Evolutionary conservation across 2,329 filamentous ascomycete species (phyloP), one percentile per base, ranked within the genome.

Genomic region (Thermothelomyces thermophilus): DNA sequence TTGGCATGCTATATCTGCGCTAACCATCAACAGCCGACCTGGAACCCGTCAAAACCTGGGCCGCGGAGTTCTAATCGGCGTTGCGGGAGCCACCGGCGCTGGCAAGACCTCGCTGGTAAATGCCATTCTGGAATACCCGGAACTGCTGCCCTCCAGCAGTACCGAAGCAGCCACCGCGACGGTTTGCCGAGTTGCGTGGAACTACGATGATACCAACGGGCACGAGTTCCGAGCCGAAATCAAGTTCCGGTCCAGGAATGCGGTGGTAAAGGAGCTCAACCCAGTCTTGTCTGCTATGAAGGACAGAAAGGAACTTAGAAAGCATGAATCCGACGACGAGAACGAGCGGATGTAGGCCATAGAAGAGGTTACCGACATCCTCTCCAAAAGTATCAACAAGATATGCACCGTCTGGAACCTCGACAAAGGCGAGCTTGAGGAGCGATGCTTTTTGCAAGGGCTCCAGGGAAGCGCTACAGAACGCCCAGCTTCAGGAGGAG

Each of bases 81-180:
- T 56, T 10, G 42, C 48, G 7, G 53, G 53, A 5, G 33, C 16
- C 14, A 56, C 56, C 3, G 54, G 56, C 7, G 52, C 54, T 0
- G 54, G 56, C 16, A 58, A 58, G 28, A 58, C 31, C 0, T 52
- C 56, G 3, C 16, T 56, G 0, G 20, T 56, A 2, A 58, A 56
- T 30, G 41, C 44, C 0, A 35, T 56, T 0, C 46, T 58, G 7
- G 52, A 37, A 3, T 24, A 9, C 19, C 48, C 46, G 5, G 52
- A 53, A 8, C 16, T 58, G 2, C 52, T 56, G 3, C 52, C 54
- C 3, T 44, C 41, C 17, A 44, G 41, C 19, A 44, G 16, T 30
- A 16, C 41, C 30, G 41, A 44, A 7, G 41, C 41, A 3, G 41
- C 41, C 9, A 44, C 41, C 3, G 17, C 56, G 5, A 41, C 35